A percentile compares a stretch with the other conserved stretches of the same genome.
These are phyloP conservation scores for Erythrophleum ivorense DNA, from an alignment of 331 rosid genomes.

Conservation along the genomic window DNA sequence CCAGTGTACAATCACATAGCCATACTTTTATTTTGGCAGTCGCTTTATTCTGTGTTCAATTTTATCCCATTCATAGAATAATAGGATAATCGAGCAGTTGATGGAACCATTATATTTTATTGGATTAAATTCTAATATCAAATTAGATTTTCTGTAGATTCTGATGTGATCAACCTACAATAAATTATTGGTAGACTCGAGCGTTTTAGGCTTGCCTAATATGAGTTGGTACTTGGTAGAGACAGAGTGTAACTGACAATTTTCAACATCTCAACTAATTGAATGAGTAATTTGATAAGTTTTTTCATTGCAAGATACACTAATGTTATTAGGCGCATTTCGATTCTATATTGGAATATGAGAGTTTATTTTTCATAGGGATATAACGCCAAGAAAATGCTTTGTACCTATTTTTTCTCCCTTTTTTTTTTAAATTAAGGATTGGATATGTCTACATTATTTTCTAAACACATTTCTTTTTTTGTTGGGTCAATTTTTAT, in stretches of 20 bases:
- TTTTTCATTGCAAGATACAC: neutral
- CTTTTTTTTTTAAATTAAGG: no score
- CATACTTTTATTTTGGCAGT: neutral
- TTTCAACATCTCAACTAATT: no score
- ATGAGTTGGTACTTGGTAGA: neutral
- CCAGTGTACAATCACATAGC: neutral
- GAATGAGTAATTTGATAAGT: neutral
- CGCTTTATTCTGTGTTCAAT: neutral
- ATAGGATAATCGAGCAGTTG: neutral
- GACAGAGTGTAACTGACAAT: neutral
- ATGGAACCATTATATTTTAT: neutral
- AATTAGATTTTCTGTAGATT: conserved; percentile 4
- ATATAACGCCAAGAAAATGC: neutral
- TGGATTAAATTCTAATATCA: neutral
- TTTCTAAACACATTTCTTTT: no score
- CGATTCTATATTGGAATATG: neutral
- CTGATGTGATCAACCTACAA: neutral
- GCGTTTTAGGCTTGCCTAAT: neutral
- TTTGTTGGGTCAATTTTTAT: no score
- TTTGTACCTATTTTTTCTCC: no score
- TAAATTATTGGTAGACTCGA: neutral
- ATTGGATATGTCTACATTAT: no score
- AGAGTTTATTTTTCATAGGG: neutral
- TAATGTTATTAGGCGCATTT: neutral
- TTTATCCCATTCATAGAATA: neutral